Conservation (phyloP, 352 stramenopile species). For the Peronospora farinosa region DNA sequence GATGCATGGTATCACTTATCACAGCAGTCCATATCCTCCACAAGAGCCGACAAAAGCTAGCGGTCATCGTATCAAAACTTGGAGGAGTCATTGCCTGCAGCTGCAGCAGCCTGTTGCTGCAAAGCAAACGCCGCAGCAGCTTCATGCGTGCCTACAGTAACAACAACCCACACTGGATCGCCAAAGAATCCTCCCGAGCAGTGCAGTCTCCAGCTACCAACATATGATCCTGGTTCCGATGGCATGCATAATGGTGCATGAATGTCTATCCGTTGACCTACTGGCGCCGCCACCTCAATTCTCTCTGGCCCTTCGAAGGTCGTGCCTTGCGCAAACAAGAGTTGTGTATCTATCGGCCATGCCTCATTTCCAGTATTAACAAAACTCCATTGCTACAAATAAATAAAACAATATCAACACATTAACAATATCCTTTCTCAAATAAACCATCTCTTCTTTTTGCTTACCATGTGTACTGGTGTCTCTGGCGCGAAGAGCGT, state of each 20-base stretch:
- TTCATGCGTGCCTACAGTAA: conserved; percentile 49
- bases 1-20: conserved; percentile 15
- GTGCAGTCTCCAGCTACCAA: conserved; percentile 70
- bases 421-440: neutral
- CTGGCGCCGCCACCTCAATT: conserved; percentile 37
- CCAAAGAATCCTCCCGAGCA: conserved; percentile 61
- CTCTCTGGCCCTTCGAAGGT: conserved; percentile 53
- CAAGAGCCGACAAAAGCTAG: conserved; percentile 23
- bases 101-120: conserved; percentile 18
- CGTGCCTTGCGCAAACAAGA: conserved; percentile 66
- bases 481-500: conserved; percentile 45
- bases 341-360: conserved; percentile 52
- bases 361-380: conserved; percentile 49
- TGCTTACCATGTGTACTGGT: conserved; percentile 50
- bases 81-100: conserved; percentile 20
- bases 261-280: conserved; percentile 59
- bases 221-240: conserved; percentile 46
- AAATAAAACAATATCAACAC: neutral
- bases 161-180: conserved; percentile 70
- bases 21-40: conserved; percentile 46
- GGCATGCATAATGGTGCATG: conserved; percentile 53
- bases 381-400: conserved; percentile 65
- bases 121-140: conserved; percentile 20
- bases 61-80: conserved; percentile 29
- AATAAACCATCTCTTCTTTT: neutral